Conservation (phyloP, 164 flowering plant species). For the Stephania cephalantha region DNA sequence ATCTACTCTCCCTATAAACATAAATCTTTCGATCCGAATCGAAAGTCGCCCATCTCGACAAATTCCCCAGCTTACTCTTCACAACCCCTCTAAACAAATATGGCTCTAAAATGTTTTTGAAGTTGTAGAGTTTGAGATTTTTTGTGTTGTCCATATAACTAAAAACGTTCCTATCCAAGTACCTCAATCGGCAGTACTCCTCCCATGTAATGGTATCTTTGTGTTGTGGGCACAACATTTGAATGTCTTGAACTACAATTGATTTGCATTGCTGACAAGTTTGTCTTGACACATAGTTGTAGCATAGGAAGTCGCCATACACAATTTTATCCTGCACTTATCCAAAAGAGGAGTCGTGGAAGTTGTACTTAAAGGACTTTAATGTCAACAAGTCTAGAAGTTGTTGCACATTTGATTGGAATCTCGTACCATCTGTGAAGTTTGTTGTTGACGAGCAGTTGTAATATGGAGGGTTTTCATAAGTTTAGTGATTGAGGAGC, state of each 20-base stretch:
- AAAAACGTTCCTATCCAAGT: constrained; percentile 19
- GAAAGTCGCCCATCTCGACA: too few species aligned
- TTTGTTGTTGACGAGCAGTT: too few species aligned
- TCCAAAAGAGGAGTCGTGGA: constrained; percentile 17
- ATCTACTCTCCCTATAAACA: too few species aligned
- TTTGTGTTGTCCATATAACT: constrained; percentile 18
- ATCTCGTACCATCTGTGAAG: constrained; percentile 3
- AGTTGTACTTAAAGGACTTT: constrained; percentile 15
- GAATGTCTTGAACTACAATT: constrained; percentile 10
- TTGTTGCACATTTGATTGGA: constrained; percentile 15
- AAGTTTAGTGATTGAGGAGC: too few species aligned
- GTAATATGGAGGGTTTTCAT: too few species aligned
- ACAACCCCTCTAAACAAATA: constrained; percentile 4
- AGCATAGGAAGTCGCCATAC: constrained; percentile 30
- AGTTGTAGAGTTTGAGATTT: constrained; percentile 8
- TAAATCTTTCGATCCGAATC: too few species aligned
- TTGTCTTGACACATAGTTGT: constrained; percentile 3
- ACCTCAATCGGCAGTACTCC: constrained; percentile 23
- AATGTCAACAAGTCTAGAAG: constrained; percentile 13
- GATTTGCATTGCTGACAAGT: constrained; percentile 18
- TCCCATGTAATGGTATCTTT: constrained; percentile 14
- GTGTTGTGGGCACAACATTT: constrained; percentile 15
- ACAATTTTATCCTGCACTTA: constrained; percentile 13
- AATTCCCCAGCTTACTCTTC: too few species aligned
- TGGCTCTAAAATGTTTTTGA: constrained; percentile 16